Percentiles rank a stretch among this genome's conserved stretches.
These are phyloP conservation scores for Kwoniella europaea DNA, from an alignment of 768 basidiomycete genomes.

Conservation along the genomic window DNA sequence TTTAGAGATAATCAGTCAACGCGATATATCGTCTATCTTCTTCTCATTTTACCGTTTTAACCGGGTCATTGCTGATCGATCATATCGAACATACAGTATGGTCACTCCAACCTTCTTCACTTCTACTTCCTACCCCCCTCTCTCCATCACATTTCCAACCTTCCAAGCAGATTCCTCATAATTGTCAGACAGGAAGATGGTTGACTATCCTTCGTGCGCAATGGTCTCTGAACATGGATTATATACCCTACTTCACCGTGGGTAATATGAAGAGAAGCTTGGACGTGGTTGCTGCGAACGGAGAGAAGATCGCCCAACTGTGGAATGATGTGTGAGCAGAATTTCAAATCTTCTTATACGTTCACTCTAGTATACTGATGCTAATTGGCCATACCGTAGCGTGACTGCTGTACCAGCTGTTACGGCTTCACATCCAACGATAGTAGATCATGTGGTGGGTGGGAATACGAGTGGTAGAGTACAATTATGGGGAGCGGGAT, in stretches of 20 bases:
- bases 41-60: too few species aligned
- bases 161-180: conserved; percentile 50
- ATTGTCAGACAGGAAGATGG: conserved; percentile 61
- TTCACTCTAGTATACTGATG: neutral
- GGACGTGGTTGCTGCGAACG: conserved; percentile 55
- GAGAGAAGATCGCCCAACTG: conserved; percentile 48
- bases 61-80: too few species aligned
- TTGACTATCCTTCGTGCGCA: conserved; percentile 60
- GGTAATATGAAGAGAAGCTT: conserved; percentile 60
- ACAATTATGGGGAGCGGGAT: conserved; percentile 46
- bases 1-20: neutral
- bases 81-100: conserved; percentile 28
- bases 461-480: conserved; percentile 58
- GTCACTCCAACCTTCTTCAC: conserved; percentile 46
- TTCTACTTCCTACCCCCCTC: conserved; percentile 33
- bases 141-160: conserved; percentile 40
- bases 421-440: conserved; percentile 57
- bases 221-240: conserved; percentile 57
- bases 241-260: conserved; percentile 56
- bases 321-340: conserved; percentile 50
- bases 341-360: neutral
- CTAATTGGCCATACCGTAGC: conserved; percentile 8
- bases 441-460: conserved; percentile 56
- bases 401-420: conserved; percentile 60
- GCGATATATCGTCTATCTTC: neutral